Percentiles rank a stretch among this genome's conserved stretches.
phyloP scores from a whole-genome alignment of 163 green algal species.

The Scenedesmus sp. region DNA sequence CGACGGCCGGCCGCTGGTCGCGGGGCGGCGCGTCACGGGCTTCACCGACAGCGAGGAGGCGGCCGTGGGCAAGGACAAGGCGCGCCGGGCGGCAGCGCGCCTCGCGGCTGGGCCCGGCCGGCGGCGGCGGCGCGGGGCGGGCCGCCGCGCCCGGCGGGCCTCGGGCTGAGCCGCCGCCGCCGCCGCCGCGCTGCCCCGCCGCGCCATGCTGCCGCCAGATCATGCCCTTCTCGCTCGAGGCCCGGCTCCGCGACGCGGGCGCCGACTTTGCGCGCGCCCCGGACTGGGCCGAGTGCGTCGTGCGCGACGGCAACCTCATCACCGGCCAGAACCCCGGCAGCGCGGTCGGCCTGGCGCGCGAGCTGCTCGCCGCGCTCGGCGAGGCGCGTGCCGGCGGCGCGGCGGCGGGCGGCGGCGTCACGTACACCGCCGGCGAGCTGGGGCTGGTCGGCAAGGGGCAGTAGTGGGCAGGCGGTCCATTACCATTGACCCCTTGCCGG shows the following conservation, averaged over 20 bases:
- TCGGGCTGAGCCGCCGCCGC: too few species aligned
- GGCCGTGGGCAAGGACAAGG: conserved; percentile 64
- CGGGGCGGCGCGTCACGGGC: conserved; percentile 50
- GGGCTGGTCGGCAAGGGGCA: conserved; percentile 20
- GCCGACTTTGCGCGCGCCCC: background rate
- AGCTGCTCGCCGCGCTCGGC: conserved; percentile 8
- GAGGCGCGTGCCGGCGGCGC: background rate
- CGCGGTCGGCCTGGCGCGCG: background rate
- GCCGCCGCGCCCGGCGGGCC: too few species aligned
- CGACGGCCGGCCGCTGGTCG: conserved; percentile 14
- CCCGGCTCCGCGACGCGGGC: conserved; percentile 58
- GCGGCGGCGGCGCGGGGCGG: too few species aligned
- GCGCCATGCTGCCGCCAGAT: conserved; percentile 25
- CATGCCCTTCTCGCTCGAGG: conserved; percentile 75
- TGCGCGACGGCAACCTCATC: conserved; percentile 34
- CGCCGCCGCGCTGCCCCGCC: too few species aligned
- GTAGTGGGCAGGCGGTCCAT: too few species aligned
- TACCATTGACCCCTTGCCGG: too few species aligned
- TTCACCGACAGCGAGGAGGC: conserved; percentile 75
- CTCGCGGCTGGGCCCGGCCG: too few species aligned
- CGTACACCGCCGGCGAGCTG: conserved; percentile 13
- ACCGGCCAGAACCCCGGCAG: conserved; percentile 46
- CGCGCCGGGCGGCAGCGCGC: too few species aligned
- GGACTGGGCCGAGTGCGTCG: conserved; percentile 23
- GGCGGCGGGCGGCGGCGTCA: conserved; percentile 16